Base-by-base conservation (phyloP, 306 rosid genomes). In the Quercus rubra region DNA sequence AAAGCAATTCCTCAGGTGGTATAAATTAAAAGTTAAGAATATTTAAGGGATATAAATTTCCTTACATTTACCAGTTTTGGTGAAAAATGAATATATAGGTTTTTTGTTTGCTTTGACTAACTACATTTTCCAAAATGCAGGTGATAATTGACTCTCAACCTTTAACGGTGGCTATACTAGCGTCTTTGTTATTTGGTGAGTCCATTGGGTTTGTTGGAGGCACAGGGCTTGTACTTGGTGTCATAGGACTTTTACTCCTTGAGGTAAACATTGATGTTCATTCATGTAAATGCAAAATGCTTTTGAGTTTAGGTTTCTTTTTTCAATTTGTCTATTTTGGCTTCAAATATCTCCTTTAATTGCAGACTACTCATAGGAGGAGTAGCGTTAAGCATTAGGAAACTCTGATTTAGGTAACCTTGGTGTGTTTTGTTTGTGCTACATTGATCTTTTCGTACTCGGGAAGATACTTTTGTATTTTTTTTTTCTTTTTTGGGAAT, bases 131-230 rank as follows among this genome's bases (percentile, higher is more conserved):
- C 69, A 13, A 71, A 57, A 78, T 80, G 82, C 95, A 94, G 99
- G 97, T 94, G 81, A 92, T 94, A 79, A 92, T 94, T 80, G 99
- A 94, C 73, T 94, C 99, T 43, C 99, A 94, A 79, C 97, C 99
- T 75, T 89, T 94, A 87, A 92, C 99, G 3, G 99, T 94, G 72
- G 99, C 99, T 28, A 79, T 94, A 67, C 95, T 94, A 78, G 97
- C 97, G 5, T 90, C 97, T 71, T 83, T 91, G 79, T 86, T 94
- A 70, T 94, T 91, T 82, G 97, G 97, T 2, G 99, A 94, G 86
- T 91, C 99, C 85, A 92, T 94, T 35, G 90, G 92, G 31, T 57
- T 91, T 74, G 84, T 87, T 79, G 99, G 99, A 88, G 99, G 87
- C 70, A 87, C 90, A 5, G 99, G 97, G 76, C 97, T 94, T 84